These are phyloP conservation scores for Albophoma yamanashiensis DNA, from an alignment of 2,329 filamentous ascomycete species.

Conservation along the genomic window DNA sequence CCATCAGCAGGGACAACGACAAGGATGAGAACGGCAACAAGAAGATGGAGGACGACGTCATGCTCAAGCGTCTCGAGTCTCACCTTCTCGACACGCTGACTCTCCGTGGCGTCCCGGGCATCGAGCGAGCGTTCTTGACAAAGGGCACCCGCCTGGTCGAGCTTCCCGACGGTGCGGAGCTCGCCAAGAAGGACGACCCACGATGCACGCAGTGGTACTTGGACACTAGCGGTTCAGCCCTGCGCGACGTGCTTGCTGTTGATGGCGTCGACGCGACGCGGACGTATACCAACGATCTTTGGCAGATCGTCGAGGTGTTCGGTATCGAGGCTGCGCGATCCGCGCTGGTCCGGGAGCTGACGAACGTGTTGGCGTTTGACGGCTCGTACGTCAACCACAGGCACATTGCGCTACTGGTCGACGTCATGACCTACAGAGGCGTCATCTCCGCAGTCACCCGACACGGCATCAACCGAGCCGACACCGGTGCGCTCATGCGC, in stretches of 20 bases:
- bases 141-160: conserved; percentile 61
- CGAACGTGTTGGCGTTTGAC: conserved; percentile 89
- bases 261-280: conserved; percentile 78
- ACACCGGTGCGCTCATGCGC: conserved; percentile 96
- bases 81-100: conserved; percentile 87
- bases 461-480: conserved; percentile 95
- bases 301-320: conserved; percentile 88
- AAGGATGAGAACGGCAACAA: conserved; percentile 58
- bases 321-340: conserved; percentile 91
- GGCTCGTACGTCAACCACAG: conserved; percentile 99
- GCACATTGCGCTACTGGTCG: conserved; percentile 86
- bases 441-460: conserved; percentile 92
- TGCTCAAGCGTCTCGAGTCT: conserved; percentile 83
- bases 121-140: conserved; percentile 90
- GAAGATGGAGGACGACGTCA: conserved; percentile 73
- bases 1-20: conserved; percentile 58
- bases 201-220: conserved; percentile 89
- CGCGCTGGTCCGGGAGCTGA: conserved; percentile 79
- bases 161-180: conserved; percentile 58
- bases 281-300: conserved; percentile 92
- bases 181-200: conserved; percentile 61
- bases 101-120: conserved; percentile 78
- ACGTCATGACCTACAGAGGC: conserved; percentile 96
- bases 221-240: conserved; percentile 82
- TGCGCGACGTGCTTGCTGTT: conserved; percentile 75